These are phyloP conservation scores for Aspergillus panamensis DNA, from an alignment of 495 filamentous ascomycete genomes.

Conservation along the genomic window DNA sequence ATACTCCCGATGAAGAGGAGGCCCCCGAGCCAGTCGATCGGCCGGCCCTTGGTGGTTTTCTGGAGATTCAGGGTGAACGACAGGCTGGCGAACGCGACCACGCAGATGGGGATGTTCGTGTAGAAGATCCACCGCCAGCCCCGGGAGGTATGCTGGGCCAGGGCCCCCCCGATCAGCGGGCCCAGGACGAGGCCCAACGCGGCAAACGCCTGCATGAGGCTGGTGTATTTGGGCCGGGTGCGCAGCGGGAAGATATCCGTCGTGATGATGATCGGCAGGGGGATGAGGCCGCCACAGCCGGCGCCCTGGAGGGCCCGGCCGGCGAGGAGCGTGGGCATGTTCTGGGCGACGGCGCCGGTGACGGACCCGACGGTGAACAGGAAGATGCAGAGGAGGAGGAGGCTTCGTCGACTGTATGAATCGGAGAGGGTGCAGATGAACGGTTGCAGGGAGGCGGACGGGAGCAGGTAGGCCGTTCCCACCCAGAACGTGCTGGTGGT, in stretches of 20 bases:
- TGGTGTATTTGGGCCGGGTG: neutral
- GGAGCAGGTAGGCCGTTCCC: neutral
- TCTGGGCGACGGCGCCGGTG: neutral
- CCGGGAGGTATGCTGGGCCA: neutral
- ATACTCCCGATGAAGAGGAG: neutral
- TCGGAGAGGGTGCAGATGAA: conserved; percentile 1
- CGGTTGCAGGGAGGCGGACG: neutral
- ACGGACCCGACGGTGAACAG: neutral
- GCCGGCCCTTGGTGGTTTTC: neutral
- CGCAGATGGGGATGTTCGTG: neutral
- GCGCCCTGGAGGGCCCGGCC: neutral
- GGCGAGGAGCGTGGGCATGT: neutral
- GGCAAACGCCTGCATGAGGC: neutral
- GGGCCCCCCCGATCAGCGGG: neutral
- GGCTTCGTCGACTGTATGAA: neutral
- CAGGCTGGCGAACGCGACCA: neutral
- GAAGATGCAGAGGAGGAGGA: neutral
- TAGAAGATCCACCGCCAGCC: conserved; percentile 1
- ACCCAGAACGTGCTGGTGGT: conserved; percentile 4
- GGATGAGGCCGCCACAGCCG: neutral
- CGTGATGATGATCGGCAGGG: neutral
- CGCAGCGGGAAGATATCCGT: conserved; percentile 1
- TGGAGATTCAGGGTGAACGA: neutral
- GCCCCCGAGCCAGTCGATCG: neutral
- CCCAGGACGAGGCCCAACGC: neutral